A percentile compares a stretch with the other conserved stretches of the same genome.
phyloP scores from a whole-genome alignment of 2,329 filamentous ascomycete genomes.

The Fusarium illudens region DNA sequence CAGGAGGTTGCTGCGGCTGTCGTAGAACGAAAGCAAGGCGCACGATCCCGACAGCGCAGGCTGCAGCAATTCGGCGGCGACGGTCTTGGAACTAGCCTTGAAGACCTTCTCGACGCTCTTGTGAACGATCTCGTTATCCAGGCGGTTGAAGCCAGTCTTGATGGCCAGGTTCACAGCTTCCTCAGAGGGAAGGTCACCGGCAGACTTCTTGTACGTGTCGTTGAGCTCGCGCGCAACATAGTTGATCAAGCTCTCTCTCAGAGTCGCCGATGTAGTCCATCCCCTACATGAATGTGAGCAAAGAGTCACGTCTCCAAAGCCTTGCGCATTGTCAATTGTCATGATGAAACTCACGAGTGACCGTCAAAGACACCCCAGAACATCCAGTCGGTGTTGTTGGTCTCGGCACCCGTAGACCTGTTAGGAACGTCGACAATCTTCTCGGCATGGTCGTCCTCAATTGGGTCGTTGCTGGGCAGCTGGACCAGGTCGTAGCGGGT shows the following conservation, averaged over 20 bases:
- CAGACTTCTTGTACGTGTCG: constrained; percentile 81
- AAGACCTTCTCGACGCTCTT: constrained; percentile 91
- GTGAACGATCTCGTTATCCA: constrained; percentile 95
- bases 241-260: constrained; percentile 89
- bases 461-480: constrained; percentile 94
- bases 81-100: constrained; percentile 86
- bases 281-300: constrained; percentile 64
- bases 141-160: constrained; percentile 85
- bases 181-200: constrained; percentile 70
- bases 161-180: constrained; percentile 90
- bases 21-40: constrained; percentile 95
- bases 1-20: constrained; percentile 83
- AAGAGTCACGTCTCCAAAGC: background rate
- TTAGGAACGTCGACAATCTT: constrained; percentile 93
- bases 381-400: constrained; percentile 89
- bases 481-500: constrained; percentile 95
- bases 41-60: constrained; percentile 97
- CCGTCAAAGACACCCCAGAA: constrained; percentile 99
- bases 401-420: constrained; percentile 52
- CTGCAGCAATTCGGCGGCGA: constrained; percentile 89
- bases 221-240: constrained; percentile 95
- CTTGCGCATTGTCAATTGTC: background rate
- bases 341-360: constrained; percentile 73
- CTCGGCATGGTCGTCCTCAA: constrained; percentile 97
- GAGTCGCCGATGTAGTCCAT: constrained; percentile 97